Evolutionary conservation across 2,329 filamentous ascomycete genomes (phyloP).

Genomic region (Celoporthe dispersa): DNA sequence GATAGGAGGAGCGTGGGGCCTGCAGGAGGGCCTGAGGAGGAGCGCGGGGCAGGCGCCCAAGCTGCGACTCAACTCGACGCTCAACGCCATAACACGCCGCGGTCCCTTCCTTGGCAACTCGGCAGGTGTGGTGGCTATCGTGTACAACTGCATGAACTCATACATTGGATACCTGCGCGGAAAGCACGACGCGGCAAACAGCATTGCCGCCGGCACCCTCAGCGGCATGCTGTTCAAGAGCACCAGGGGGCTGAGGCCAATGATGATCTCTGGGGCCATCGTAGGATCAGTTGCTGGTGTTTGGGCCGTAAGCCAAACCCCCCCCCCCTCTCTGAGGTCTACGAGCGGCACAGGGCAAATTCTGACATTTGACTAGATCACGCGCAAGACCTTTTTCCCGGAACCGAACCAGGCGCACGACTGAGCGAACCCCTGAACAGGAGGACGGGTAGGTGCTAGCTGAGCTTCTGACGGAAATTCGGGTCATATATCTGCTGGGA

Average conservation of each 20-base stretch:
- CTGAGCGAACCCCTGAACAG: not conserved
- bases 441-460: not conserved
- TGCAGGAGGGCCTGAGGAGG: conserved; percentile 85
- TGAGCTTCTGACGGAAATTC: not conserved
- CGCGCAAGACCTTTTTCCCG: conserved; percentile 36
- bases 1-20: conserved; percentile 87
- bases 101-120: conserved; percentile 97
- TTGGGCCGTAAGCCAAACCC: conserved; percentile 86
- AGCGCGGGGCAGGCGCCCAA: conserved; percentile 81
- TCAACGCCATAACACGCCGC: conserved; percentile 91
- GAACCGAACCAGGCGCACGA: conserved; percentile 12
- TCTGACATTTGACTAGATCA: conserved; percentile 29
- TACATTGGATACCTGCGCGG: conserved; percentile 78
- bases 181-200: conserved; percentile 90
- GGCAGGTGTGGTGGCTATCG: conserved; percentile 91
- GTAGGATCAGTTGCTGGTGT: conserved; percentile 82
- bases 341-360: not conserved
- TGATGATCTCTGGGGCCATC: conserved; percentile 92
- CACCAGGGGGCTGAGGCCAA: conserved; percentile 84
- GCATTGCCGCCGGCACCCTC: conserved; percentile 79
- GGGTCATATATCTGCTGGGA: not conserved
- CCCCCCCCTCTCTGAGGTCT: not conserved
- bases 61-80: conserved; percentile 87
- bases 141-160: conserved; percentile 93
- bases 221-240: conserved; percentile 98